These are phyloP conservation scores for Talaromyces sp. DNA, from an alignment of 2,329 filamentous ascomycete species.

Conservation along the genomic window DNA sequence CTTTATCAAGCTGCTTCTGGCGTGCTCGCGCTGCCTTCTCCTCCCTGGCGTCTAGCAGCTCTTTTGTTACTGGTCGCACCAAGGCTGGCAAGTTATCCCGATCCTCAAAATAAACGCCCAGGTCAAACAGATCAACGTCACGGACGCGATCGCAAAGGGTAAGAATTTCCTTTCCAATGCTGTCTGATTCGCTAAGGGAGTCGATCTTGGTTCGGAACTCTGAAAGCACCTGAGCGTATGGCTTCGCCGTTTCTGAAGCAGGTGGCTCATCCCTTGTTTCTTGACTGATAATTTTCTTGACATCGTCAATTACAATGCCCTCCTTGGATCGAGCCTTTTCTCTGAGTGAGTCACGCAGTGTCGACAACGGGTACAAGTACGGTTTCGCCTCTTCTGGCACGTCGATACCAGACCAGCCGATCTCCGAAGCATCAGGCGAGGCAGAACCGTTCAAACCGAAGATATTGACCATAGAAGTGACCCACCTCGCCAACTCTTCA, in stretches of 20 bases:
- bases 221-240: constrained; percentile 45
- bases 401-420: constrained; percentile 62
- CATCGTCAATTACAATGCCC: constrained; percentile 32
- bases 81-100: constrained; percentile 64
- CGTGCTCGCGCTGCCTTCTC: constrained; percentile 46
- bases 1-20: constrained; percentile 50
- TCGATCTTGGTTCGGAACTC: constrained; percentile 35
- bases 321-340: constrained; percentile 48
- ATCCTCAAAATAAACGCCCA: constrained; percentile 86
- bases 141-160: constrained; percentile 72
- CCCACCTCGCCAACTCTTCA: constrained; percentile 62
- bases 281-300: constrained; percentile 34
- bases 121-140: constrained; percentile 71
- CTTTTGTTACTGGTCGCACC: constrained; percentile 60
- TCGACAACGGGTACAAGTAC: constrained; percentile 55
- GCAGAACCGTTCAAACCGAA: constrained; percentile 61
- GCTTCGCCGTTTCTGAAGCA: constrained; percentile 24
- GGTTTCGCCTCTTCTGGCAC: constrained; percentile 55
- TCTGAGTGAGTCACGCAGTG: constrained; percentile 53
- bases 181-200: constrained; percentile 39
- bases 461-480: constrained; percentile 77
- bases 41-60: constrained; percentile 50
- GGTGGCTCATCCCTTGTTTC: constrained; percentile 16
- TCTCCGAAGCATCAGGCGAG: constrained; percentile 31
- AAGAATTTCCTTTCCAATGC: constrained; percentile 65